A percentile compares a stretch with the other conserved stretches of the same genome.
These are phyloP conservation scores for Chlamydomonas sphaeroides DNA, from an alignment of 139 green algal species.

Conservation along the genomic window DNA sequence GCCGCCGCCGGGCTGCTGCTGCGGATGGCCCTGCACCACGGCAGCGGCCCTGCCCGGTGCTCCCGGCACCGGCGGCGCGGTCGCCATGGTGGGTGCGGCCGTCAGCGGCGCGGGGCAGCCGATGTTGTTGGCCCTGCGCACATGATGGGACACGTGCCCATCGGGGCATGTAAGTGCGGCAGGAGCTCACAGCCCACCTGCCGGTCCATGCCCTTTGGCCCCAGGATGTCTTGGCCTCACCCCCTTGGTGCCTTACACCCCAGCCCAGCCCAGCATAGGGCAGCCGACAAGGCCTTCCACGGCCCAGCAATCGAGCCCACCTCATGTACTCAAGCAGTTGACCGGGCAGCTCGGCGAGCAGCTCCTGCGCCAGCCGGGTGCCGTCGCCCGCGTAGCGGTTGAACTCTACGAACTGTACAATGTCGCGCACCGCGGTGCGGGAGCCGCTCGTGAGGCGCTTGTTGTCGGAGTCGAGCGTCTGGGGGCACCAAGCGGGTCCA, in stretches of 20 bases:
- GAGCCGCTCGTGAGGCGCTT: constrained; percentile 1
- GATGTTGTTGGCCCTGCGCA: constrained; percentile 25
- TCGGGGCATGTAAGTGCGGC: too few relatives aligned
- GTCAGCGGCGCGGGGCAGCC: not conserved
- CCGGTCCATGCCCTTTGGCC: too few relatives aligned
- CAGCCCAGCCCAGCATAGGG: too few relatives aligned
- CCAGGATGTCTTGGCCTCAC: too few relatives aligned
- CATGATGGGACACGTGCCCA: not conserved
- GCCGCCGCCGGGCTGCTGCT: too few relatives aligned
- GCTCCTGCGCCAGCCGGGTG: constrained; percentile 49
- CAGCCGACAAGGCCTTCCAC: too few relatives aligned
- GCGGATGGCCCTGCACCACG: not conserved
- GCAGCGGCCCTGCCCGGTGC: too few relatives aligned
- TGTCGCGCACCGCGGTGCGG: constrained; percentile 52
- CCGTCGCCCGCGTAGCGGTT: constrained; percentile 39
- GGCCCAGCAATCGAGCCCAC: not conserved
- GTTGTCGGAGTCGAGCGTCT: constrained; percentile 44
- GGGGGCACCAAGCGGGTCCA: too few relatives aligned
- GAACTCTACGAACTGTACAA: constrained; percentile 67
- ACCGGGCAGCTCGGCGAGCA: constrained; percentile 65
- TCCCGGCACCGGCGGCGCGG: not conserved
- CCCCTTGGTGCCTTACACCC: too few relatives aligned
- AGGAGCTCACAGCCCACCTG: too few relatives aligned
- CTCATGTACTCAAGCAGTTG: constrained; percentile 60
- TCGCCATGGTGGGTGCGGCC: not conserved